phyloP scores from a whole-genome alignment of 331 rosid species.

The Erythrophleum ivorense region DNA sequence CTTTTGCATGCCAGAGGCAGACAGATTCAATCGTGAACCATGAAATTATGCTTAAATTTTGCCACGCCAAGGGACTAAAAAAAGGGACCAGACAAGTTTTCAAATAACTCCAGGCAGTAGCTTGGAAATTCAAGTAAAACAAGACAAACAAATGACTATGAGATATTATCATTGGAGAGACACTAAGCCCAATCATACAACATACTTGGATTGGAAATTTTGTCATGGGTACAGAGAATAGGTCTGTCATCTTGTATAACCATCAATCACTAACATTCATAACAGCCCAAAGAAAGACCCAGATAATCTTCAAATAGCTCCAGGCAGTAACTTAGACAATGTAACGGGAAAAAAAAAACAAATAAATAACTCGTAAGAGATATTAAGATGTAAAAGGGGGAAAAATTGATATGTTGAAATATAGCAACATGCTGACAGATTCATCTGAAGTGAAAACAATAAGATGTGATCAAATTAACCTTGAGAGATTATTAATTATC shows the following conservation, averaged over 20 bases:
- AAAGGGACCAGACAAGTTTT: conserved; percentile 19
- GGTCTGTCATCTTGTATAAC: too few relatives aligned
- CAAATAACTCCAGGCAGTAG: conserved; percentile 4
- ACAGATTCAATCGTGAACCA: conserved; percentile 16
- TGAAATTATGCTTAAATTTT: conserved; percentile 21
- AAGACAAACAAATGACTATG: neutral
- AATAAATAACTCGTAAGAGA: neutral
- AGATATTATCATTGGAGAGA: neutral
- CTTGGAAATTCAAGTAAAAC: neutral
- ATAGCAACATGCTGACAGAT: neutral
- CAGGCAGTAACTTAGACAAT: neutral
- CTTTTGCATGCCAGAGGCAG: conserved; percentile 9
- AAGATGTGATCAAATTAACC: too few relatives aligned
- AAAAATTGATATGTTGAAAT: too few relatives aligned
- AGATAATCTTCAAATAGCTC: neutral
- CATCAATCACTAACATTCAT: too few relatives aligned
- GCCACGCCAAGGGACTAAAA: neutral
- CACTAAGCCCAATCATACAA: neutral
- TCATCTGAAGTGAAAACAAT: too few relatives aligned
- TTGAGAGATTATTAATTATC: too few relatives aligned
- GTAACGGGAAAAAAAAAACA: neutral
- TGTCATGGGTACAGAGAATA: neutral
- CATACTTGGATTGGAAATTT: neutral
- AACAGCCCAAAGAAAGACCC: neutral
- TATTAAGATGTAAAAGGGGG: neutral